Conservation (phyloP, 306 rosid genomes). For the Clitoria ternatea region DNA sequence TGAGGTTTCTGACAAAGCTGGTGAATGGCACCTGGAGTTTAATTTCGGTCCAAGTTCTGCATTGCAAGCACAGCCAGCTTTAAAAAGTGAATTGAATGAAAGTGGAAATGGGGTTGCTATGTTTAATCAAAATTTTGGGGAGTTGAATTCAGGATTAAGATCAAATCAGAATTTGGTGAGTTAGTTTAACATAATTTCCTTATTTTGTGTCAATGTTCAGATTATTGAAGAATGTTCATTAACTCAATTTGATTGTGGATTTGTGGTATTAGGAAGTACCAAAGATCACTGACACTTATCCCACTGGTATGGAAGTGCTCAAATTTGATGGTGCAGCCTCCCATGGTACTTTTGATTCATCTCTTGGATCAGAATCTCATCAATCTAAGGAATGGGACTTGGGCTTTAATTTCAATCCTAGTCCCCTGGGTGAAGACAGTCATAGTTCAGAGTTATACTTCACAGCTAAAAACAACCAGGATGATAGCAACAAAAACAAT, state of each 20-base stretch:
- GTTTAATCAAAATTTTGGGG: constrained; percentile 38
- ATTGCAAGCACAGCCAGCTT: constrained; percentile 20
- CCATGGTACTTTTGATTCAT: constrained; percentile 26
- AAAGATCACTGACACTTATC: constrained; percentile 27
- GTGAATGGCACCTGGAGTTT: constrained; percentile 47
- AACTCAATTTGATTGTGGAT: constrained; percentile 22
- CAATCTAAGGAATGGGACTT: constrained; percentile 41
- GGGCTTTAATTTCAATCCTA: constrained; percentile 41
- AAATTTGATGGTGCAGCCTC: constrained; percentile 30
- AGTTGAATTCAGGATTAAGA: constrained; percentile 44
- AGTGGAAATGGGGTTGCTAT: constrained; percentile 20
- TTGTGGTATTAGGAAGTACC: constrained; percentile 46
- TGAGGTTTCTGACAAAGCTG: constrained; percentile 36
- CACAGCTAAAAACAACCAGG: constrained; percentile 25
- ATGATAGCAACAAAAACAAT: constrained; percentile 25
- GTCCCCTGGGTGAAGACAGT: constrained; percentile 28
- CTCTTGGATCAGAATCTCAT: constrained; percentile 37
- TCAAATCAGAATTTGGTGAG: constrained; percentile 49
- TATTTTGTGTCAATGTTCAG: neutral
- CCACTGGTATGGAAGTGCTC: constrained; percentile 21
- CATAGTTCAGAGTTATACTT: constrained; percentile 33
- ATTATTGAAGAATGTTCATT: constrained; percentile 2
- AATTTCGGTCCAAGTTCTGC: constrained; percentile 42
- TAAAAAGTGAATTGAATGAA: constrained; percentile 28
- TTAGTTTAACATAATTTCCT: constrained; percentile 20